Evolutionary conservation across 2,329 filamentous ascomycete species (phyloP), one percentile per base, ranked within the genome.

Genomic region (Colletotrichum aenigma): DNA sequence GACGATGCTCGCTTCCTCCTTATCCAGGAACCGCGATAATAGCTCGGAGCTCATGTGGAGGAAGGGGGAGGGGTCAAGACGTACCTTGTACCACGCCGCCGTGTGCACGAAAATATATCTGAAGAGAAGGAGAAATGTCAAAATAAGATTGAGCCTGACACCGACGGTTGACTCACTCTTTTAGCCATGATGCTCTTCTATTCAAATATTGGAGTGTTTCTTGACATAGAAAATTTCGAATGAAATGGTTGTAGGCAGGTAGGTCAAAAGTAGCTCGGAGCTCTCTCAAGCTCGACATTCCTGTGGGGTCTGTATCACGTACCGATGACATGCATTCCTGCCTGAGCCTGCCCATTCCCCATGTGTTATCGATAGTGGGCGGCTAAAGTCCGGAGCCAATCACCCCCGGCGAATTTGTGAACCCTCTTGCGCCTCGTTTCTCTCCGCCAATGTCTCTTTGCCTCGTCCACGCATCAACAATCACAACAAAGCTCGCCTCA

Each of bases 71-170:
- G 89, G 77, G 90, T 88, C 48, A 87, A 82, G 65, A 65, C 85
- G 76, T 85, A 93, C 93, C 93, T 89, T 95, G 93, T 15, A 95
- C 94, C 52, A 78, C 78, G 16, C 88, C 88, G 70, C 93, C 93
- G 79, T 94, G 91, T 74, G 92, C 93, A 18, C 90, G 84, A 81
- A 93, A 94, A 79, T 91, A 91, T 36, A 93, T 84, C 91, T 93
- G 65, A 18, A n/a, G 15, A 32, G 48, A 13, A 24, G 21, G 24
- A 36, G 36, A 26, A 34, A 24, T 7, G 30, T 76, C 18, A 74
- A 56, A n/a, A 28, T 26, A 15, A 3, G 12, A 21, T 28, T 18
- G 13, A 64, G 32, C 12, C 7, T 7, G 6, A 16, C 7, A 28
- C 3, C 9, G 24, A 6, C 5, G 8, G 24, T 10, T 4, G 4